phyloP scores from a whole-genome alignment of 2,329 filamentous ascomycete genomes.

The Aspergillus clavatus region DNA sequence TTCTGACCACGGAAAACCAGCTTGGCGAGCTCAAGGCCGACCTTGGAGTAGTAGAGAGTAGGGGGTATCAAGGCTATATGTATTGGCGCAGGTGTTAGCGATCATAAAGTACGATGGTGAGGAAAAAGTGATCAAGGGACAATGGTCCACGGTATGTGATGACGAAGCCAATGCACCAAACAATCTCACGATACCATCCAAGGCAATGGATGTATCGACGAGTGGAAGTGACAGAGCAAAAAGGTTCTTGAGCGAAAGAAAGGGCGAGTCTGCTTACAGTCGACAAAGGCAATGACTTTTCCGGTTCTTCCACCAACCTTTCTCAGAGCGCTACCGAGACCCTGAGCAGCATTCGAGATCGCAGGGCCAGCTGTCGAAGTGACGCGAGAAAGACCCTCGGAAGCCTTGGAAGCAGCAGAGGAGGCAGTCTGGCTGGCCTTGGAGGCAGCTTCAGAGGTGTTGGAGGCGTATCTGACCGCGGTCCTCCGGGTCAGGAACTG shows the following conservation, averaged over 20 bases:
- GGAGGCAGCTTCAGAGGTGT: slow-evolving; percentile 41
- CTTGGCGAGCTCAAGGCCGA: slow-evolving; percentile 81
- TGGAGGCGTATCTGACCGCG: slow-evolving; percentile 45
- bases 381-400: slow-evolving; percentile 77
- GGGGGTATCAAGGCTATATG: slow-evolving; percentile 72
- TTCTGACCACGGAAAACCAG: slow-evolving; percentile 81
- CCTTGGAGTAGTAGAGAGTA: slow-evolving; percentile 86
- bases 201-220: background rate
- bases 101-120: background rate
- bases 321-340: slow-evolving; percentile 61
- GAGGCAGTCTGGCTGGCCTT: slow-evolving; percentile 44
- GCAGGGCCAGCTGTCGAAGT: slow-evolving; percentile 74
- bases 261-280: slow-evolving; percentile 61
- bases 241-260: background rate
- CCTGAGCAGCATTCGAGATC: slow-evolving; percentile 66
- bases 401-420: slow-evolving; percentile 57
- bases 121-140: background rate
- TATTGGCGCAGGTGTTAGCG: slow-evolving; percentile 20
- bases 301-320: slow-evolving; percentile 81
- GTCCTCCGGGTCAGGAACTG: slow-evolving; percentile 44
- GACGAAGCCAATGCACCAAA: too few species aligned
- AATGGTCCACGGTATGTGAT: background rate
- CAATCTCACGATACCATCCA: background rate
- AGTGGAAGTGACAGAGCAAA: background rate
- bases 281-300: slow-evolving; percentile 69